Conservation (phyloP, 2,329 filamentous ascomycete species). For the Ophiostoma quercus region DNA sequence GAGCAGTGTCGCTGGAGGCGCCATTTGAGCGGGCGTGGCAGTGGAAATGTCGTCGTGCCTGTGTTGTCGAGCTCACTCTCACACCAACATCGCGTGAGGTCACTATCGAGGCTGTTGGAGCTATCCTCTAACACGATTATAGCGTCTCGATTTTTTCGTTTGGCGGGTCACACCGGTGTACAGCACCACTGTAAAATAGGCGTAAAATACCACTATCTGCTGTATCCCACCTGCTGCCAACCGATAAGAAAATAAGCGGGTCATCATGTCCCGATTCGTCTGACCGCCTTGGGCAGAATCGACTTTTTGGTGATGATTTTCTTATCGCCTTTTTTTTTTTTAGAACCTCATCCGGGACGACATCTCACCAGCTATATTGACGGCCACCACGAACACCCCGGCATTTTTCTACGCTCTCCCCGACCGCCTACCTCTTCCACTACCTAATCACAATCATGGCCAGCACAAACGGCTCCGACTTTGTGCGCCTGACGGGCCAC, state of each 20-base stretch:
- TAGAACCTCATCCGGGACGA: neutral
- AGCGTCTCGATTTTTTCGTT: conserved; percentile 9
- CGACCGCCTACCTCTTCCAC: neutral
- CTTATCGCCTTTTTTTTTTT: conserved; percentile 16
- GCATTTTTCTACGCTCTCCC: neutral
- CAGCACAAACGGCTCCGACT: conserved; percentile 19
- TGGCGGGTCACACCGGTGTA: neutral
- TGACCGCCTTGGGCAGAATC: conserved; percentile 26
- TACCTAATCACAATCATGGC: conserved; percentile 18
- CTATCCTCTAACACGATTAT: neutral
- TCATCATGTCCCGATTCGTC: neutral
- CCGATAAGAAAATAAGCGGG: conserved; percentile 20
- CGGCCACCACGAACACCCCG: neutral
- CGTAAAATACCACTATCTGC: neutral
- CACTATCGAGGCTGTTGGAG: neutral
- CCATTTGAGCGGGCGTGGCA: conserved; percentile 17
- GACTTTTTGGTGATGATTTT: conserved; percentile 18
- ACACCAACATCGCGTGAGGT: neutral
- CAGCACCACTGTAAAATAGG: neutral
- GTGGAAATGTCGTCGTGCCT: neutral
- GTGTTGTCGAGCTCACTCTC: neutral
- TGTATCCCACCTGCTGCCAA: neutral
- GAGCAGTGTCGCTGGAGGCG: conserved; percentile 22
- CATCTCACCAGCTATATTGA: neutral
- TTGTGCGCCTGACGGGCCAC: conserved; percentile 70